phyloP scores from a whole-genome alignment of 176 grass and related monocot genomes.

The Avena insularis region DNA sequence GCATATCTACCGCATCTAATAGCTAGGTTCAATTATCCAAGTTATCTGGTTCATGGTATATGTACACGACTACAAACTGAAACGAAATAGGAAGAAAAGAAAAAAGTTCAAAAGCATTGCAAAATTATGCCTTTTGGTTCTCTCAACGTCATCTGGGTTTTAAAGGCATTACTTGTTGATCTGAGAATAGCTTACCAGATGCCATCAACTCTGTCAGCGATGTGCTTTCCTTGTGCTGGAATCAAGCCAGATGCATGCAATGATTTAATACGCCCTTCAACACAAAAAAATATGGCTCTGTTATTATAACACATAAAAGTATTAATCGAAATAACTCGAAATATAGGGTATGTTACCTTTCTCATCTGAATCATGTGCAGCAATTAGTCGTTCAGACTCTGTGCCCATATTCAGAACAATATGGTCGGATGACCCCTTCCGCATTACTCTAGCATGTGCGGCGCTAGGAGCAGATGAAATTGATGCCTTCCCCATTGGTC shows the following conservation, averaged over 20 bases:
- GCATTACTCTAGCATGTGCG: conserved; percentile 76
- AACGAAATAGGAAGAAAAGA: not conserved
- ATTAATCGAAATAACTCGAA: not conserved
- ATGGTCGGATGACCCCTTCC: conserved; percentile 95
- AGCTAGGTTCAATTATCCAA: conserved; percentile 18
- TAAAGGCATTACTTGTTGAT: conserved; percentile 8
- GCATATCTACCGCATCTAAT: conserved; percentile 3
- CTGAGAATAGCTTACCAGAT: conserved; percentile 70
- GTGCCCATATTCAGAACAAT: conserved; percentile 83
- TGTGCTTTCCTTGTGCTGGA: conserved; percentile 87
- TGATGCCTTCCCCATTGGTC: conserved; percentile 62
- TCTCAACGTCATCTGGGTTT: not conserved
- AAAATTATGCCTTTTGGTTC: not conserved
- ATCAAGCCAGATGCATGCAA: conserved; percentile 85
- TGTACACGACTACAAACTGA: not conserved
- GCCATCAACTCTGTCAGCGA: conserved; percentile 89
- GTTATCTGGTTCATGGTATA: conserved; percentile 1
- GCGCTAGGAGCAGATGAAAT: conserved; percentile 68
- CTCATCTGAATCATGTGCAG: conserved; percentile 71
- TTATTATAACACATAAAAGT: conserved; percentile 46
- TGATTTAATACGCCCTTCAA: conserved; percentile 90
- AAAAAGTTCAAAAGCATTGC: not conserved
- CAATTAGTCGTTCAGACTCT: conserved; percentile 77
- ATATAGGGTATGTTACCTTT: conserved; percentile 66
- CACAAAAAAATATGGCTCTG: conserved; percentile 25